Percentiles rank a stretch among this genome's conserved stretches.
These are phyloP conservation scores for Saxophila tyrrhenica DNA, from an alignment of 495 filamentous ascomycete species.

Conservation along the genomic window DNA sequence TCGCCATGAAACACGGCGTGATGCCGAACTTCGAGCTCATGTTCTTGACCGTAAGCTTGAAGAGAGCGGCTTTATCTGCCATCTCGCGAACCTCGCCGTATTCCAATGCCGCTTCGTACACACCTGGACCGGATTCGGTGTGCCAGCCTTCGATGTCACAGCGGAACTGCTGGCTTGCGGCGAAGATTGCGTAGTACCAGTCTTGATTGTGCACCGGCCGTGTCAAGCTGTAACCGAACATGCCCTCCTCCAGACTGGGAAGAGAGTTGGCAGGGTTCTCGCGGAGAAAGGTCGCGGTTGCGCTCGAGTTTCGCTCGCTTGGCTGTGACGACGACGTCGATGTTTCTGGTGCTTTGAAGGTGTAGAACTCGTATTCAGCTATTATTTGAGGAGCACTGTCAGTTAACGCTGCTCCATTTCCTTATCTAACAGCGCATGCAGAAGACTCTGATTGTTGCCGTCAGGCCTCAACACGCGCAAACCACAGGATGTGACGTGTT, in stretches of 20 bases:
- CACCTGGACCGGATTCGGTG: constrained; percentile 89
- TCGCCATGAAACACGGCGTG: constrained; percentile 98
- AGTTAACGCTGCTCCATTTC: constrained; percentile 7
- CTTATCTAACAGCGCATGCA: not conserved
- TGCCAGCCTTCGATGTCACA: constrained; percentile 94
- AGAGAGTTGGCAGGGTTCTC: constrained; percentile 60
- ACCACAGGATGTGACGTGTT: constrained; percentile 1
- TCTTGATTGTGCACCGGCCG: constrained; percentile 84
- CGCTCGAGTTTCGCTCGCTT: constrained; percentile 49
- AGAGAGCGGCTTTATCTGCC: constrained; percentile 82
- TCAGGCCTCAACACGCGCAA: not conserved
- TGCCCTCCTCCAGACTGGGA: constrained; percentile 78
- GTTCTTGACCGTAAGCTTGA: constrained; percentile 90
- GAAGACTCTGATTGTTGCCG: not conserved
- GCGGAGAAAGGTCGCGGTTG: constrained; percentile 61
- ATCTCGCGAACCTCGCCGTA: constrained; percentile 73
- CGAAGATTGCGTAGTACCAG: constrained; percentile 85
- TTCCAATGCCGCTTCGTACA: constrained; percentile 88
- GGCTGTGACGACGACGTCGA: constrained; percentile 23
- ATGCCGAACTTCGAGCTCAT: constrained; percentile 77
- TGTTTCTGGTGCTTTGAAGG: constrained; percentile 60
- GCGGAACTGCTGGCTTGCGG: constrained; percentile 67
- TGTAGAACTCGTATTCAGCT: constrained; percentile 98
- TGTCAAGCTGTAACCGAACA: constrained; percentile 97
- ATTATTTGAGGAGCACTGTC: constrained; percentile 4